A percentile compares a stretch with the other conserved stretches of the same genome.
Conservation (phyloP, 1,284 basidiomycete genomes). For the Inonotus hispidus region DNA sequence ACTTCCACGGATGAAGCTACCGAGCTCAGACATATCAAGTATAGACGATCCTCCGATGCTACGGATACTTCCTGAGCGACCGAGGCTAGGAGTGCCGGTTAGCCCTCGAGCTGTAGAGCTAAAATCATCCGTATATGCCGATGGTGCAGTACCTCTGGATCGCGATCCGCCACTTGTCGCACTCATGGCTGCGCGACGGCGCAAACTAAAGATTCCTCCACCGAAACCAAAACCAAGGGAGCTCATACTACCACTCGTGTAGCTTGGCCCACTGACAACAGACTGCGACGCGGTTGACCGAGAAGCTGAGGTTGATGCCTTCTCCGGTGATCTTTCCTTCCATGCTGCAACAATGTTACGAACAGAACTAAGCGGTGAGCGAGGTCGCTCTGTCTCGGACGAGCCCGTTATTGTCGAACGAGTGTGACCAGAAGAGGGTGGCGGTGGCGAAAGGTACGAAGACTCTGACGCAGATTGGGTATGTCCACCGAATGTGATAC, state of each 20-base stretch:
- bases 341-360: constrained; percentile 76
- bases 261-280: constrained; percentile 28
- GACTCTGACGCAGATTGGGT: neutral
- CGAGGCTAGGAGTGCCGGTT: constrained; percentile 9
- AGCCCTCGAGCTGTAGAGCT: neutral
- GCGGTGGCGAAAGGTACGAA: constrained; percentile 1
- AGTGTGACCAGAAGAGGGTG: neutral
- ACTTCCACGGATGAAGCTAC: constrained; percentile 36
- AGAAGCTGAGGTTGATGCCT: constrained; percentile 25
- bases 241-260: constrained; percentile 29
- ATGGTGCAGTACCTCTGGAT: constrained; percentile 15
- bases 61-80: constrained; percentile 13
- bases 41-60: constrained; percentile 34
- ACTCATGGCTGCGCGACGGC: constrained; percentile 47
- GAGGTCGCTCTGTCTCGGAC: constrained; percentile 23
- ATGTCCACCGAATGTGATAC: neutral
- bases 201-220: constrained; percentile 58
- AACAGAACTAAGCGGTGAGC: constrained; percentile 65
- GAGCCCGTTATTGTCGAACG: neutral
- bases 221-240: constrained; percentile 27
- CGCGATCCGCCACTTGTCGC: neutral
- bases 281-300: constrained; percentile 26
- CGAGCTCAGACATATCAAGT: constrained; percentile 42
- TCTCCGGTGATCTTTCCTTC: constrained; percentile 52
- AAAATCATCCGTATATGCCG: constrained; percentile 13